Evolutionary conservation across 2,329 filamentous ascomycete genomes (phyloP).

Genomic region (Chalara sp.): DNA sequence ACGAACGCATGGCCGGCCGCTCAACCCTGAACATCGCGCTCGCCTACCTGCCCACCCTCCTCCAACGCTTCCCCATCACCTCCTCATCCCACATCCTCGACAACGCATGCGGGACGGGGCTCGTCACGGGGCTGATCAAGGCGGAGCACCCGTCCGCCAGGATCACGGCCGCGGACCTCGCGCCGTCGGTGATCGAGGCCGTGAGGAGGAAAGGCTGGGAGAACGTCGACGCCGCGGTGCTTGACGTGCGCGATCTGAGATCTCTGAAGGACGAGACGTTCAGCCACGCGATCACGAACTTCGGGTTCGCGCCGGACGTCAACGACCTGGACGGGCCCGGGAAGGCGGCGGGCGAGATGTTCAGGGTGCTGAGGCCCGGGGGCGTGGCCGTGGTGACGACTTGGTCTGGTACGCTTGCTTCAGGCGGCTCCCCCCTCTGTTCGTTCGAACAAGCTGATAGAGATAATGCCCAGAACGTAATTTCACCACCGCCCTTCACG

Average conservation of each 20-base stretch:
- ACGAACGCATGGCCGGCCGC: constrained; percentile 7
- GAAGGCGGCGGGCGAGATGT: constrained; percentile 71
- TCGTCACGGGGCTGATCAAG: constrained; percentile 91
- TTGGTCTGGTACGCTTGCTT: constrained; percentile 8
- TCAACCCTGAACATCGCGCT: constrained; percentile 5
- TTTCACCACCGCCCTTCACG: constrained; percentile 6
- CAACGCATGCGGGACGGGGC: constrained; percentile 89
- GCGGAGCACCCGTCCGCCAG: constrained; percentile 64
- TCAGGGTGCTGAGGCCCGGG: constrained; percentile 81
- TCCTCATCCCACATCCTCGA: constrained; percentile 60
- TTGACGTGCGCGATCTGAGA: constrained; percentile 54
- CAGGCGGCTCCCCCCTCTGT: not conserved
- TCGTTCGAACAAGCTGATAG: not conserved
- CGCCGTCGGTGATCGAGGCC: constrained; percentile 70
- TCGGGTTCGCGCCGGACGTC: constrained; percentile 32
- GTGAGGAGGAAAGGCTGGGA: constrained; percentile 55
- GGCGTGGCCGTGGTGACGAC: constrained; percentile 47
- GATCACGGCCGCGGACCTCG: constrained; percentile 90
- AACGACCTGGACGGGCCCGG: constrained; percentile 61
- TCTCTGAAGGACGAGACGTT: constrained; percentile 89
- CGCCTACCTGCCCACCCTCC: not conserved
- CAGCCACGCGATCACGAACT: constrained; percentile 92
- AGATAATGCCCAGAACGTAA: constrained; percentile 4
- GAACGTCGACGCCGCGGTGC: constrained; percentile 66
- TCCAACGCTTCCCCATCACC: constrained; percentile 2